A percentile compares a stretch with the other conserved stretches of the same genome.
Evolutionary conservation across 768 basidiomycete genomes (phyloP).

Genomic region (Jaapia argillacea): DNA sequence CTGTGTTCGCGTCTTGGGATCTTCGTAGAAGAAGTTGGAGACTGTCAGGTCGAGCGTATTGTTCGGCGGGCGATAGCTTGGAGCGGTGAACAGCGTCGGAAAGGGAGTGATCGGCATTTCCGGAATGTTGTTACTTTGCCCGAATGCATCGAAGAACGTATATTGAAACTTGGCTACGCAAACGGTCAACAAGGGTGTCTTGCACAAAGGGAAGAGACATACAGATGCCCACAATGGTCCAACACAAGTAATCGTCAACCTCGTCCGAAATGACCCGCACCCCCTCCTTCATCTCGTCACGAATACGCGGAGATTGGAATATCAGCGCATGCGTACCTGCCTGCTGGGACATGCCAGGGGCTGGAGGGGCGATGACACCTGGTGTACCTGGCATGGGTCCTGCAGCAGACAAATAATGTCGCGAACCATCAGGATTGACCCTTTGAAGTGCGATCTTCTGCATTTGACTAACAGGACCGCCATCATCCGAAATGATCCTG

Average conservation of each 20-base stretch:
- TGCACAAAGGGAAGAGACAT: slow-evolving; percentile 21
- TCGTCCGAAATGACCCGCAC: slow-evolving; percentile 70
- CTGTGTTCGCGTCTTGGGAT: slow-evolving; percentile 52
- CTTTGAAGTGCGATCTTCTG: slow-evolving; percentile 91
- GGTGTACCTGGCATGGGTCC: slow-evolving; percentile 75
- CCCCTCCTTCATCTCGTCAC: slow-evolving; percentile 76
- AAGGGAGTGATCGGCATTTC: slow-evolving; percentile 82
- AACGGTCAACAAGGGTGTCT: slow-evolving; percentile 11
- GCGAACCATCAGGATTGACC: slow-evolving; percentile 69
- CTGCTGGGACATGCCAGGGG: slow-evolving; percentile 67
- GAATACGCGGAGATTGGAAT: slow-evolving; percentile 71
- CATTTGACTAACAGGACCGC: slow-evolving; percentile 92
- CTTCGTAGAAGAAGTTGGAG: slow-evolving; percentile 80
- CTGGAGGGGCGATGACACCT: slow-evolving; percentile 56
- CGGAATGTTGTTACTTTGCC: slow-evolving; percentile 68
- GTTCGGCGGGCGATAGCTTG: slow-evolving; percentile 57
- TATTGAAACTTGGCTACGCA: slow-evolving; percentile 82
- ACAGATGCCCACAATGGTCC: slow-evolving; percentile 97
- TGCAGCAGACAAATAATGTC: slow-evolving; percentile 85
- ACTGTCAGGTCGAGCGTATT: slow-evolving; percentile 79
- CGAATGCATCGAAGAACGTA: slow-evolving; percentile 87
- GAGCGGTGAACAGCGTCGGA: slow-evolving; percentile 77
- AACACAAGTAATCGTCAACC: slow-evolving; percentile 91
- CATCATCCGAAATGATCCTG: slow-evolving; percentile 76
- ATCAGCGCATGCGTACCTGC: slow-evolving; percentile 73